Conservation (phyloP, 352 stramenopile species). For the Phytophthora tubulina region DNA sequence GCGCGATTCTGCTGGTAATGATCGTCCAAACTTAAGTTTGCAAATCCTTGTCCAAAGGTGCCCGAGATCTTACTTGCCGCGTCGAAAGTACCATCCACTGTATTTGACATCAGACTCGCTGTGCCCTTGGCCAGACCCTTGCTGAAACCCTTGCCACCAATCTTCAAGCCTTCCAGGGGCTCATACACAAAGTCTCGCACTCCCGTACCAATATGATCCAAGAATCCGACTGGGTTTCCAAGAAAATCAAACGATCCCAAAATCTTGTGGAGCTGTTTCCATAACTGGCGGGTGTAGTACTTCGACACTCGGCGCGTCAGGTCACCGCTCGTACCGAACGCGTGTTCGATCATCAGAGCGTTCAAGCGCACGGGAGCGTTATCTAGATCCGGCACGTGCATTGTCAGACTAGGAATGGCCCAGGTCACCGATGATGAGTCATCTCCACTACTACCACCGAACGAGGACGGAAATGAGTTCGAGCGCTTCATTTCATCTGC, state of each 20-base stretch:
- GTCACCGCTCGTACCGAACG: conserved; percentile 89
- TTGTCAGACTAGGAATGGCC: conserved; percentile 88
- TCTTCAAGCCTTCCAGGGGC: conserved; percentile 93
- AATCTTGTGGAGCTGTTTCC: conserved; percentile 92
- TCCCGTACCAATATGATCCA: conserved; percentile 96
- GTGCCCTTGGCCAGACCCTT: conserved; percentile 89
- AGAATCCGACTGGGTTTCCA: conserved; percentile 87
- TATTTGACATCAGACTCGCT: conserved; percentile 89
- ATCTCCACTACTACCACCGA: conserved; percentile 41
- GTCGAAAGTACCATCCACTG: conserved; percentile 88
- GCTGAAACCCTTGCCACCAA: conserved; percentile 87
- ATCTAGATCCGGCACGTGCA: conserved; percentile 91
- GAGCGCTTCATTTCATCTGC: conserved; percentile 45
- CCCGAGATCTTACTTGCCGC: conserved; percentile 90
- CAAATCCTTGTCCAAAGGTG: conserved; percentile 88
- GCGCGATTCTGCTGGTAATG: conserved; percentile 90
- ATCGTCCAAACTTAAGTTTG: conserved; percentile 88
- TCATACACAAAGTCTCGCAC: conserved; percentile 98
- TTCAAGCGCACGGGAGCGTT: conserved; percentile 88
- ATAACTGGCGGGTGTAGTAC: conserved; percentile 91
- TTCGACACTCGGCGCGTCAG: conserved; percentile 87
- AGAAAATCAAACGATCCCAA: conserved; percentile 91
- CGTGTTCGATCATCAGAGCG: conserved; percentile 90
- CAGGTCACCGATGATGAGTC: conserved; percentile 70
- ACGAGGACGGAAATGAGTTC: conserved; percentile 33